phyloP scores from a whole-genome alignment of 23 red algal species.

The Gracilariopsis chorda region DNA sequence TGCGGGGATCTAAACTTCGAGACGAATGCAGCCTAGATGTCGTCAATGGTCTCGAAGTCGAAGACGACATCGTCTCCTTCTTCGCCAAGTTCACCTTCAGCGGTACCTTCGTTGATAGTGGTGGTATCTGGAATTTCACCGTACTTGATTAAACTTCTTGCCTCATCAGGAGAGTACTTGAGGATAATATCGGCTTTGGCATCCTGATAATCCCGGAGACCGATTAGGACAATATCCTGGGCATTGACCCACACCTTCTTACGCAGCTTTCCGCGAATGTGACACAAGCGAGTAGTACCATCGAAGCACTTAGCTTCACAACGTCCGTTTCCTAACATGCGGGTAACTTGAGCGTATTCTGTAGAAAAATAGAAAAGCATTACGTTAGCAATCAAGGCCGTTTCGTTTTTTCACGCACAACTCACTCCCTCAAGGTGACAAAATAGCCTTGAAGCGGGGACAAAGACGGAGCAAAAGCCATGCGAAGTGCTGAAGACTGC shows the following conservation, averaged over 20 bases:
- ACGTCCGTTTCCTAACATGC: constrained; percentile 98
- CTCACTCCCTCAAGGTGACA: too few species aligned
- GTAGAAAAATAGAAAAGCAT: constrained; percentile 4
- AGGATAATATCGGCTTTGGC: constrained; percentile 97
- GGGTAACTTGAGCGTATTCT: constrained; percentile 97
- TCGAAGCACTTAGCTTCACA: constrained; percentile 98
- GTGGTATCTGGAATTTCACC: constrained; percentile 97
- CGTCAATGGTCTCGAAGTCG: constrained; percentile 94
- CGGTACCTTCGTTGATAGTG: constrained; percentile 76
- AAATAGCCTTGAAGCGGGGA: too few species aligned
- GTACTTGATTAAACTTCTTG: constrained; percentile 85
- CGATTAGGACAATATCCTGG: constrained; percentile 96
- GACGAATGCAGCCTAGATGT: constrained; percentile 51
- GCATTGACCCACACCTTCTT: constrained; percentile 99
- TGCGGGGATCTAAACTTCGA: too few species aligned
- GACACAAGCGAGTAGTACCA: constrained; percentile 84
- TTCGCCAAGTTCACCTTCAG: constrained; percentile 64
- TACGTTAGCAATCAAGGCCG: background rate
- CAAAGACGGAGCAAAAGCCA: too few species aligned
- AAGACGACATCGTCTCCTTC: constrained; percentile 93
- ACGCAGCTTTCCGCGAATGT: constrained; percentile 97
- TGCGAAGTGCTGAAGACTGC: too few species aligned
- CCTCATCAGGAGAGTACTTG: constrained; percentile 98
- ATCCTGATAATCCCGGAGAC: constrained; percentile 98
- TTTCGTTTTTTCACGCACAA: background rate